A percentile compares a stretch with the other conserved stretches of the same genome.
phyloP scores from a whole-genome alignment of 1,139 yeast species.

The Lodderomyces oxycetoniae region DNA sequence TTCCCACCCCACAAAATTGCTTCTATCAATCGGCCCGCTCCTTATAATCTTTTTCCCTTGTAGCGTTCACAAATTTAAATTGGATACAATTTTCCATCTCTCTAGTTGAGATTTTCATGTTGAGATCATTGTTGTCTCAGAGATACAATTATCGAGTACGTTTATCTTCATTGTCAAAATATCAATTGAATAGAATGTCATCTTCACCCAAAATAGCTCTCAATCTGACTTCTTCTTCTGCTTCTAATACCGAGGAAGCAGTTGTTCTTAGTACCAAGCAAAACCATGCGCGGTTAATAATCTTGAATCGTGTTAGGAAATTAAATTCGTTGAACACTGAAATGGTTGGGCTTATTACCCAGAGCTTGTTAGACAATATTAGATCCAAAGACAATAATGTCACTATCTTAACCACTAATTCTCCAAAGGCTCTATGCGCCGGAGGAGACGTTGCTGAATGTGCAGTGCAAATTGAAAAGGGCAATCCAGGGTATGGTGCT shows the following conservation, averaged over 20 bases:
- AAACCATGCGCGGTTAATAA: constrained; percentile 68
- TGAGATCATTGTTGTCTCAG: too few species aligned
- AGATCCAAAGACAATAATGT: constrained; percentile 62
- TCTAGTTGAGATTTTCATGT: too few species aligned
- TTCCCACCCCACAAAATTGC: too few species aligned
- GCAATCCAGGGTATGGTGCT: constrained; percentile 50
- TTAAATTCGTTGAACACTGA: constrained; percentile 78
- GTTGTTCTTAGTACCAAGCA: constrained; percentile 59
- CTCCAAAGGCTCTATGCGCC: constrained; percentile 67
- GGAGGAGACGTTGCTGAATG: constrained; percentile 94
- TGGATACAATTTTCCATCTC: too few species aligned
- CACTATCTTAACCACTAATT: constrained; percentile 65
- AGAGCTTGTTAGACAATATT: constrained; percentile 72
- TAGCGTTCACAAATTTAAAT: too few species aligned
- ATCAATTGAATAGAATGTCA: constrained; percentile 2
- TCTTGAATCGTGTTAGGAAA: constrained; percentile 76
- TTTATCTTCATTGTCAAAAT: not conserved
- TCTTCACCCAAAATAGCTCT: too few species aligned
- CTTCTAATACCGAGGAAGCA: constrained; percentile 28
- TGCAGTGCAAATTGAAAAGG: constrained; percentile 47
- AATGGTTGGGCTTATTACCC: constrained; percentile 73
- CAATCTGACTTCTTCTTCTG: too few species aligned
- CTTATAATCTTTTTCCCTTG: too few species aligned
- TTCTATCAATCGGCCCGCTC: too few species aligned
- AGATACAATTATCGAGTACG: too few species aligned